These are phyloP conservation scores for Candida orba DNA, from an alignment of 805 yeast genomes.

Conservation along the genomic window DNA sequence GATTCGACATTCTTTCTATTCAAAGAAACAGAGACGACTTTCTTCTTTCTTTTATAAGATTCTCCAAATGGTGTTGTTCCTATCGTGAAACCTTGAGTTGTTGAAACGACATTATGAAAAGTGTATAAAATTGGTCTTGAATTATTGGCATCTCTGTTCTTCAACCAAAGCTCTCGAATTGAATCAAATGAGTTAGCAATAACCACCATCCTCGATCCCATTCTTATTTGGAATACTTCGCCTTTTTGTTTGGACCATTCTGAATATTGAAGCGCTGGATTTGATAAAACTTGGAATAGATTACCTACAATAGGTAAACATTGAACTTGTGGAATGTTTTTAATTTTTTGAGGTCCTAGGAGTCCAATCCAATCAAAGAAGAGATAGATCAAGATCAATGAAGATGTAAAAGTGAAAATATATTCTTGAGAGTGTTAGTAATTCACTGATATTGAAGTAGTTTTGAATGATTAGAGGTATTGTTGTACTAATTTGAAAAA, in stretches of 20 bases:
- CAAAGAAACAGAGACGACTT: constrained; percentile 39
- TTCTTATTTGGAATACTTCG: constrained; percentile 51
- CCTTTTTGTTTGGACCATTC: constrained; percentile 35
- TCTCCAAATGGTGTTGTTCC: constrained; percentile 58
- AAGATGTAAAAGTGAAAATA: background rate
- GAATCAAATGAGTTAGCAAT: constrained; percentile 62
- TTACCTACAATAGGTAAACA: constrained; percentile 48
- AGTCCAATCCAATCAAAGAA: constrained; percentile 18
- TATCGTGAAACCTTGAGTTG: constrained; percentile 50
- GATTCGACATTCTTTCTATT: constrained; percentile 29
- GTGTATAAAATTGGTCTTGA: constrained; percentile 64
- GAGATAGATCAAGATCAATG: background rate
- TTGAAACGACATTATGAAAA: constrained; percentile 56
- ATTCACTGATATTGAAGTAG: background rate
- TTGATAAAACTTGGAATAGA: constrained; percentile 33
- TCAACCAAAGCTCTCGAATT: constrained; percentile 46
- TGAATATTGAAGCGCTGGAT: constrained; percentile 44
- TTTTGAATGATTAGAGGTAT: background rate
- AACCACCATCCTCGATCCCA: constrained; percentile 51
- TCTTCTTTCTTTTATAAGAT: constrained; percentile 40
- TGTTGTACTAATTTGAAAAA: no score
- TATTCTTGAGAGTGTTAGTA: background rate
- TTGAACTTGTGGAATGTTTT: constrained; percentile 36
- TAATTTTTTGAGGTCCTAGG: constrained; percentile 26
- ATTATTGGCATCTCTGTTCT: constrained; percentile 43